Conservation (phyloP, 805 yeast genomes). For the Candida hungchunana region DNA sequence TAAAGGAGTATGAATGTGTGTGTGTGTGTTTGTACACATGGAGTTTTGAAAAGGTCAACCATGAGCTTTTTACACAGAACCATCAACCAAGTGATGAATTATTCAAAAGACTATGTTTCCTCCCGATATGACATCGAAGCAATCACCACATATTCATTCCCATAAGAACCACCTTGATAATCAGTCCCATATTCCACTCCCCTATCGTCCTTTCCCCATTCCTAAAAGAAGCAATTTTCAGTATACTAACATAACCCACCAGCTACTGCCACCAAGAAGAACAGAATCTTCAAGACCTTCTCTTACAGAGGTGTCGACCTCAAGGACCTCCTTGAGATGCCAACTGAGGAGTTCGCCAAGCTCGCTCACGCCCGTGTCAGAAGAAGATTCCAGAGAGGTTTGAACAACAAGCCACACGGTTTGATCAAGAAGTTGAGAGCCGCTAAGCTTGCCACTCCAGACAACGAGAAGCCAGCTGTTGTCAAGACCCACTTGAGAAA, state of each 20-base stretch:
- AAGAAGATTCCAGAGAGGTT: slow-evolving; percentile 99
- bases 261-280: slow-evolving; percentile 57
- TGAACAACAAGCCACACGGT: slow-evolving; percentile 91
- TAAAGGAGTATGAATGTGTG: no score
- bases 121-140: no score
- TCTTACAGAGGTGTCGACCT: slow-evolving; percentile 99
- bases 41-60: no score
- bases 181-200: no score
- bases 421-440: slow-evolving; percentile 96
- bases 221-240: neutral
- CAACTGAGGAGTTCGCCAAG: slow-evolving; percentile 95
- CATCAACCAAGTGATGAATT: no score
- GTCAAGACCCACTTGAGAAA: slow-evolving; percentile 99
- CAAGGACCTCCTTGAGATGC: slow-evolving; percentile 86
- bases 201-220: no score
- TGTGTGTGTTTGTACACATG: no score
- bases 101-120: no score
- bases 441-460: slow-evolving; percentile 86
- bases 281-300: slow-evolving; percentile 94
- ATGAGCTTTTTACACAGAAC: no score
- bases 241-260: slow-evolving; percentile 20
- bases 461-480: slow-evolving; percentile 93
- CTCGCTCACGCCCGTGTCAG: slow-evolving; percentile 98
- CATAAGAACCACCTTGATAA: no score
- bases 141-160: no score